A percentile compares a stretch with the other conserved stretches of the same genome.
Conservation (phyloP, 495 filamentous ascomycete species). For the Penicillium coffeae region DNA sequence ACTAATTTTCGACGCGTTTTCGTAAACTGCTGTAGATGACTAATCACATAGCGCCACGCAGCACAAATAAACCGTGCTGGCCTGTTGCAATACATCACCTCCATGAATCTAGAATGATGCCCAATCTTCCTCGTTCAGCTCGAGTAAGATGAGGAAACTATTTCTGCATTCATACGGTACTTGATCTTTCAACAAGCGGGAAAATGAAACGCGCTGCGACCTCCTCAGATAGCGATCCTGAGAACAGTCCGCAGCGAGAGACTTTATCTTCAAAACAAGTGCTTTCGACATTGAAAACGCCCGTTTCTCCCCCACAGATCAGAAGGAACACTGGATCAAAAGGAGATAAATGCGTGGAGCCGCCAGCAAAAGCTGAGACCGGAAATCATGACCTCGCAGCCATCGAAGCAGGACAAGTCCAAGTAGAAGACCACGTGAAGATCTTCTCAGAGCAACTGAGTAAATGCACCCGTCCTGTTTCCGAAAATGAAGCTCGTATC, state of each 20-base stretch:
- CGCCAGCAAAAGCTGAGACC: not conserved
- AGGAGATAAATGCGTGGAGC: not conserved
- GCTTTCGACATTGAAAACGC: constrained; percentile 7
- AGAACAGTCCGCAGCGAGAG: not conserved
- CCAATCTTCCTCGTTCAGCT: too few species aligned
- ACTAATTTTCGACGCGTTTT: too few species aligned
- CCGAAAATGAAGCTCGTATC: constrained; percentile 30
- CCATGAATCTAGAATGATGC: too few species aligned
- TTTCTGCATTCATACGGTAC: not conserved
- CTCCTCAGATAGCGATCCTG: constrained; percentile 2
- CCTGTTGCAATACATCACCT: too few species aligned
- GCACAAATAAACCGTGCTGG: too few species aligned
- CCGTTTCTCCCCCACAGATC: constrained; percentile 17
- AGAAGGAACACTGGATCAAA: not conserved
- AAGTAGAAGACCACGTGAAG: constrained; percentile 50
- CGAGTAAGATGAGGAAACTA: not conserved
- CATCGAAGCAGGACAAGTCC: constrained; percentile 54
- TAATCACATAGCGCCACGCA: too few species aligned
- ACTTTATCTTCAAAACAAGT: not conserved
- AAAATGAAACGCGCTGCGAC: constrained; percentile 18
- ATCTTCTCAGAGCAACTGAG: constrained; percentile 47
- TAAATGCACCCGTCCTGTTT: constrained; percentile 11
- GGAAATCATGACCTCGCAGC: constrained; percentile 37
- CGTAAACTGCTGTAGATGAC: not conserved
- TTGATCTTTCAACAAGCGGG: not conserved